Percentiles rank a stretch among this genome's conserved stretches.
These are phyloP conservation scores for Salicornia ramosissima DNA, from an alignment of 148 eudicot genomes.

Conservation along the genomic window DNA sequence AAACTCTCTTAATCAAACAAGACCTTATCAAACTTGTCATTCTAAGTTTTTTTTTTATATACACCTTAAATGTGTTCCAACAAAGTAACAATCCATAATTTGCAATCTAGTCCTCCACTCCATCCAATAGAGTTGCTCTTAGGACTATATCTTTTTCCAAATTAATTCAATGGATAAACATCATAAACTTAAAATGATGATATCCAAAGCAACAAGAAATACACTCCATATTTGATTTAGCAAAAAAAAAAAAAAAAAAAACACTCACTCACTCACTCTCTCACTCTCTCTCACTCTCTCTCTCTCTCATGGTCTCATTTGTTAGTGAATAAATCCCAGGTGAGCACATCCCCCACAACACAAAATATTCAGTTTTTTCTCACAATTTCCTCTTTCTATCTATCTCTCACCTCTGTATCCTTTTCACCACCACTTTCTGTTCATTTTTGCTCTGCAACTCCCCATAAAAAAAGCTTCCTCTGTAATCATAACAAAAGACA, in stretches of 20 bases:
- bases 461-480: conserved; percentile 8
- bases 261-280: conserved; percentile 2
- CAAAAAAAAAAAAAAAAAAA: neutral
- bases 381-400: neutral
- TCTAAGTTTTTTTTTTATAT: too few species aligned
- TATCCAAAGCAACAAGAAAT: conserved; percentile 25
- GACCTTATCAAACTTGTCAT: too few species aligned
- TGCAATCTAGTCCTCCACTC: too few species aligned
- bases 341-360: conserved; percentile 8
- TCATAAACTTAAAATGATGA: conserved; percentile 26
- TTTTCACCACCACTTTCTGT: neutral
- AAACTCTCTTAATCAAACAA: too few species aligned
- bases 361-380: conserved; percentile 5
- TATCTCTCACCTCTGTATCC: neutral
- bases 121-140: too few species aligned
- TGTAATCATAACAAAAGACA: conserved; percentile 41
- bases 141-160: too few species aligned
- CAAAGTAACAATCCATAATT: too few species aligned
- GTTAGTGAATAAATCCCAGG: conserved; percentile 16
- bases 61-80: too few species aligned
- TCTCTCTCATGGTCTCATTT: conserved; percentile 19
- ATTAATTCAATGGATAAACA: too few species aligned
- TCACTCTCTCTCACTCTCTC: neutral
- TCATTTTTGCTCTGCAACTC: conserved; percentile 16
- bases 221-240: conserved; percentile 13